Evolutionary conservation across 495 filamentous ascomycete species (phyloP).

Genomic region (Cercophora sp.): DNA sequence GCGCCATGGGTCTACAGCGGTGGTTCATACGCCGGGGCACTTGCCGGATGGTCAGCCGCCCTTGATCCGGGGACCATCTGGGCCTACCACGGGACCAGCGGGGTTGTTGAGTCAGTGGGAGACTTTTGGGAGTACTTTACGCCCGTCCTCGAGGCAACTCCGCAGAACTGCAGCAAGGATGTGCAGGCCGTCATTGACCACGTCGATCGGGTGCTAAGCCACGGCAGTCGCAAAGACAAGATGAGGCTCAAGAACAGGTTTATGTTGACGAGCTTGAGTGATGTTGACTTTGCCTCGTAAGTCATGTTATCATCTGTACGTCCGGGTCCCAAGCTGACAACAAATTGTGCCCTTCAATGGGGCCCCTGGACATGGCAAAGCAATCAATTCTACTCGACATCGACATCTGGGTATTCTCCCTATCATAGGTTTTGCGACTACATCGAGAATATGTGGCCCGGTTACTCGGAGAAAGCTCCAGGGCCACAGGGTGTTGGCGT

Average conservation of each 20-base stretch:
- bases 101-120: conserved; percentile 58
- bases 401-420: conserved; percentile 15
- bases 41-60: conserved; percentile 59
- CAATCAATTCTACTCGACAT: conserved; percentile 37
- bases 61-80: conserved; percentile 61
- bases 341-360: conserved; percentile 43
- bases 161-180: conserved; percentile 61
- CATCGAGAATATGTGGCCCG: conserved; percentile 30
- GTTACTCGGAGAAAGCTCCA: conserved; percentile 23
- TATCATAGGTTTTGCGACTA: conserved; percentile 35
- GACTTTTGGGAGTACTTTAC: conserved; percentile 66
- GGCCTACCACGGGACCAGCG: conserved; percentile 63
- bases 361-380: conserved; percentile 59
- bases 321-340: background rate
- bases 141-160: conserved; percentile 59
- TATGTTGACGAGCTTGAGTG: conserved; percentile 46
- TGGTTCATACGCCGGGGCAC: conserved; percentile 62
- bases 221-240: conserved; percentile 43
- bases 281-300: conserved; percentile 57
- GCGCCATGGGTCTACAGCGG: conserved; percentile 62
- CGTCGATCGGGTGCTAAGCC: conserved; percentile 46
- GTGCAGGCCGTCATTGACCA: conserved; percentile 52
- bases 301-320: background rate
- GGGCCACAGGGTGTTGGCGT: conserved; percentile 27
- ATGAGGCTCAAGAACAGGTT: conserved; percentile 56